phyloP scores from a whole-genome alignment of 805 yeast genomes.

The Debaryomyces tyrocola region DNA sequence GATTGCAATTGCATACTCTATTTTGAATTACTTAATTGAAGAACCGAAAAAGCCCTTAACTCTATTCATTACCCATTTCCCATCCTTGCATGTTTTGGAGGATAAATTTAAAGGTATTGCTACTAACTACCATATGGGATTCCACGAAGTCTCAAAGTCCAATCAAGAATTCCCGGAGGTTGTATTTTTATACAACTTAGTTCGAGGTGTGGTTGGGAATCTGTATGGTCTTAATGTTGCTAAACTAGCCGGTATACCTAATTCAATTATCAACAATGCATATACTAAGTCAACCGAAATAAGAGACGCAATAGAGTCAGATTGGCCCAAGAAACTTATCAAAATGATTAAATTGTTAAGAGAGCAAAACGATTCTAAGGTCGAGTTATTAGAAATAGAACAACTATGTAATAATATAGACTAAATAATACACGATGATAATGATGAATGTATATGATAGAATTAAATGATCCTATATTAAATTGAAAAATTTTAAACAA shows the following conservation, averaged over 20 bases:
- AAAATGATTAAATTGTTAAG: background rate
- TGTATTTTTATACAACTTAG: conserved; percentile 38
- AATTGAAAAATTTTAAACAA: conserved; percentile 22
- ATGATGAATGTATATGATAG: background rate
- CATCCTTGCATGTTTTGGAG: conserved; percentile 57
- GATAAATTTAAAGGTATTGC: conserved; percentile 38
- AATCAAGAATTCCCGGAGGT: conserved; percentile 35
- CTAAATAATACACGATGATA: background rate
- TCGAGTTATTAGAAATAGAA: conserved; percentile 3
- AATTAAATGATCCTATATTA: background rate
- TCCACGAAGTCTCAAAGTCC: conserved; percentile 38
- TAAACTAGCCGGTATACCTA: conserved; percentile 63
- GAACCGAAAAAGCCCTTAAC: conserved; percentile 48
- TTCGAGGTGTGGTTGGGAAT: conserved; percentile 43
- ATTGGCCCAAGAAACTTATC: conserved; percentile 1
- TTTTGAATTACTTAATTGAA: conserved; percentile 57
- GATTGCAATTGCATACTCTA: conserved; percentile 73
- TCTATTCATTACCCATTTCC: conserved; percentile 84
- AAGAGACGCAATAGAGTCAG: conserved; percentile 21
- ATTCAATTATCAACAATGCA: conserved; percentile 46
- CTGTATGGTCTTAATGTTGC: conserved; percentile 90
- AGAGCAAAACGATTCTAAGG: background rate
- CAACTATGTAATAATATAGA: conserved; percentile 2
- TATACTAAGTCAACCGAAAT: conserved; percentile 32
- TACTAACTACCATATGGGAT: conserved; percentile 73